A percentile compares a stretch with the other conserved stretches of the same genome.
These are phyloP conservation scores for Silene uniflora DNA, from an alignment of 148 eudicot genomes.

Conservation along the genomic window DNA sequence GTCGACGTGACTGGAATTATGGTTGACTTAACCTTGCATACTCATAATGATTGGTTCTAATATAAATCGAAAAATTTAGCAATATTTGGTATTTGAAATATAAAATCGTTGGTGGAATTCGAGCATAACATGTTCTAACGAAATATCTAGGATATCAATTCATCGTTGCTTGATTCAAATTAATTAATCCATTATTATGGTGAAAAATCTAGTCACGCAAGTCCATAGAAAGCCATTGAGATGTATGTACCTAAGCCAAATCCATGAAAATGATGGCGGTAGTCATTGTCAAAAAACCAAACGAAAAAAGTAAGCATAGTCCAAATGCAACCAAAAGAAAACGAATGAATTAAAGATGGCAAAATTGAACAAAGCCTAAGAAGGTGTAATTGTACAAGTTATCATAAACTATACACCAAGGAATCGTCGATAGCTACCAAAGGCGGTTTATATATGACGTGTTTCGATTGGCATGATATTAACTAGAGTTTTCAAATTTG, in stretches of 20 bases:
- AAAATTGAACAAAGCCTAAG: conserved; percentile 6
- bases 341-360: conserved; percentile 6
- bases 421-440: background rate
- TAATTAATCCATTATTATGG: background rate
- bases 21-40: no score
- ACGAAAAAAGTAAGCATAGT: background rate
- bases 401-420: background rate
- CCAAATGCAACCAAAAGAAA: background rate
- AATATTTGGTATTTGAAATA: no score
- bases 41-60: no score
- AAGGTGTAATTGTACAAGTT: conserved; percentile 21
- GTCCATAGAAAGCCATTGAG: conserved; percentile 4
- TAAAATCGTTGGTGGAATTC: background rate
- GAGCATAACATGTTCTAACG: background rate
- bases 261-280: background rate
- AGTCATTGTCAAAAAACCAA: background rate
- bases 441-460: background rate
- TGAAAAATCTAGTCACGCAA: conserved; percentile 8
- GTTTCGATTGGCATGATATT: background rate
- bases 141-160: background rate
- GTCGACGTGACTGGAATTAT: no score
- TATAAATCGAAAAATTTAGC: no score
- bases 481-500: background rate
- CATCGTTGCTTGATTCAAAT: background rate
- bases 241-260: background rate